Evolutionary conservation across 164 flowering plant species (phyloP).

Genomic region (Aristolochia fimbriata): DNA sequence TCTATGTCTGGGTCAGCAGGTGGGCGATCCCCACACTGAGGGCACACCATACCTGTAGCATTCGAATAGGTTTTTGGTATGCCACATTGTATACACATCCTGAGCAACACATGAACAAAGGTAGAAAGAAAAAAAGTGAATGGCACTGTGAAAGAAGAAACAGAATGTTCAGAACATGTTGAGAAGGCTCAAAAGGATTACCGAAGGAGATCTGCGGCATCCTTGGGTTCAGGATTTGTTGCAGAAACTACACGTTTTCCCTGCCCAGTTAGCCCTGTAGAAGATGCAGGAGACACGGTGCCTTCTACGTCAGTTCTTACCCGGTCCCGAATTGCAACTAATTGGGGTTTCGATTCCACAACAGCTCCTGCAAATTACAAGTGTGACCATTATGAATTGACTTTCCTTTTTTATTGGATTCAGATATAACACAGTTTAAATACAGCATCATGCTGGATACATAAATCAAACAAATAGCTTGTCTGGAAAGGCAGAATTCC

Average conservation of each 20-base stretch:
- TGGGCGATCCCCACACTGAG: slow-evolving; percentile 74
- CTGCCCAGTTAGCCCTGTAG: slow-evolving; percentile 20
- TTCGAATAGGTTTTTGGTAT: slow-evolving; percentile 73
- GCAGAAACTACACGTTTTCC: slow-evolving; percentile 61
- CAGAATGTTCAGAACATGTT: background rate
- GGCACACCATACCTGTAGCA: slow-evolving; percentile 72
- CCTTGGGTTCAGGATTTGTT: slow-evolving; percentile 64
- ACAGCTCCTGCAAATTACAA: slow-evolving; percentile 51
- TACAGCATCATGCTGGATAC: no score
- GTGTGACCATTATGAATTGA: no score
- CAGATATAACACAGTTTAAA: no score
- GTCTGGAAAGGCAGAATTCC: no score
- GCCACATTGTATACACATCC: slow-evolving; percentile 93
- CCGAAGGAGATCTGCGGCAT: slow-evolving; percentile 88
- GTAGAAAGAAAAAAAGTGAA: background rate
- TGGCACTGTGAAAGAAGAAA: background rate
- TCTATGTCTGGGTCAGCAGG: slow-evolving; percentile 28
- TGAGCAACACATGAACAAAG: slow-evolving; percentile 9
- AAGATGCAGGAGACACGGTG: slow-evolving; percentile 16
- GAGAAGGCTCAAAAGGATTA: slow-evolving; percentile 9
- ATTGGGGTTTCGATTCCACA: slow-evolving; percentile 82
- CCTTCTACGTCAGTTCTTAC: slow-evolving; percentile 79
- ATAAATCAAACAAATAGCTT: no score
- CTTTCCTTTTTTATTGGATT: no score
- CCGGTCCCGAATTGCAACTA: slow-evolving; percentile 85